Conservation (phyloP, 2,329 filamentous ascomycete genomes). For the Orbilia brochopaga region DNA sequence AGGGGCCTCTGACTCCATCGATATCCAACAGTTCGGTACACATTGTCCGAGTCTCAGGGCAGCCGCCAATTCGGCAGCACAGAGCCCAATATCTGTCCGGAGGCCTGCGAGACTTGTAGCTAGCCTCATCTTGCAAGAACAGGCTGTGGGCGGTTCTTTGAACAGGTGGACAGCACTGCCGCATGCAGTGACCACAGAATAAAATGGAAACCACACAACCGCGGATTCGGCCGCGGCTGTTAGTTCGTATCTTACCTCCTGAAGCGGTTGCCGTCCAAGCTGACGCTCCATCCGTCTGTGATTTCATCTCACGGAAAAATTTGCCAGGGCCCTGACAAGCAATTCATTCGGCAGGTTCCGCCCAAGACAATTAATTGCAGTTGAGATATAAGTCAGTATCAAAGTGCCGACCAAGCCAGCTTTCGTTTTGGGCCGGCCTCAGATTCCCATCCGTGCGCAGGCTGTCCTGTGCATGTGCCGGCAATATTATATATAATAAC, state of each 20-base stretch:
- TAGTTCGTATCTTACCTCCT: background rate
- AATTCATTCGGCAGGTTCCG: constrained; percentile 2
- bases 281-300: background rate
- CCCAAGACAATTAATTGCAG: background rate
- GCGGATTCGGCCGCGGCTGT: background rate
- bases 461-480: background rate
- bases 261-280: no score
- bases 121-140: background rate
- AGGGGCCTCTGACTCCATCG: constrained; percentile 12
- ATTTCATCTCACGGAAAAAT: background rate
- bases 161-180: background rate
- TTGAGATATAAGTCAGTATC: no score
- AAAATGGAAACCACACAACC: constrained; percentile 1
- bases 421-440: constrained; percentile 7
- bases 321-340: background rate
- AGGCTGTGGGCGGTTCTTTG: background rate
- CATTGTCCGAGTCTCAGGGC: constrained; percentile 30
- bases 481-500: no score
- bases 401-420: background rate
- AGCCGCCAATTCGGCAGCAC: no score
- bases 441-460: constrained; percentile 1
- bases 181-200: background rate
- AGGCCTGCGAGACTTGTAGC: background rate
- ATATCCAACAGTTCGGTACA: constrained; percentile 17
- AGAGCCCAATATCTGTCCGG: background rate